Conservation (phyloP, 208 protist species). For the Vickermania spadyakhi region DNA sequence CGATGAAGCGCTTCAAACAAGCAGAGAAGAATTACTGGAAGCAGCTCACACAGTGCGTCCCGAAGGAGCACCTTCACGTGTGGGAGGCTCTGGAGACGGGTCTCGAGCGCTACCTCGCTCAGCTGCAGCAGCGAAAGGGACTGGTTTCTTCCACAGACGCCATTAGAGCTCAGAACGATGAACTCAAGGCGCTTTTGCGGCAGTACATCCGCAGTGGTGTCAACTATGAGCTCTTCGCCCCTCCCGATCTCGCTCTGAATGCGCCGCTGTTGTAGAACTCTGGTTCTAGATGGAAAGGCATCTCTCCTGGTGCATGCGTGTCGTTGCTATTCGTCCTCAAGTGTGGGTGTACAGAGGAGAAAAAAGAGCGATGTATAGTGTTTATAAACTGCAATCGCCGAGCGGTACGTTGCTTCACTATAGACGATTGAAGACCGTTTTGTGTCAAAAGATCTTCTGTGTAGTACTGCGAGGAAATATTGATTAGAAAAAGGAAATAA, state of each 20-base stretch:
- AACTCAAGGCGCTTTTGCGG: constrained; percentile 85
- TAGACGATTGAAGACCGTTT: too few species aligned
- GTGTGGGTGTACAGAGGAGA: too few species aligned
- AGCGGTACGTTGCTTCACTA: too few species aligned
- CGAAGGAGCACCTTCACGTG: constrained; percentile 65
- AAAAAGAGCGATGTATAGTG: too few species aligned
- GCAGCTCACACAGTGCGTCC: constrained; percentile 66
- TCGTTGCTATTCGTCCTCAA: too few species aligned
- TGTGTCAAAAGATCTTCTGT: too few species aligned
- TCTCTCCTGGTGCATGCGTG: too few species aligned
- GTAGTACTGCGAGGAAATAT: too few species aligned
- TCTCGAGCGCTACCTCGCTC: constrained; percentile 81
- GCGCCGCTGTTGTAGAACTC: neutral
- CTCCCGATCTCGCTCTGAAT: constrained; percentile 49
- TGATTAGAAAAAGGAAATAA: too few species aligned
- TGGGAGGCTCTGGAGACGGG: constrained; percentile 87
- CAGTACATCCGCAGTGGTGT: constrained; percentile 89
- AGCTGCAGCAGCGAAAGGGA: constrained; percentile 80
- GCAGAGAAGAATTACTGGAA: constrained; percentile 84
- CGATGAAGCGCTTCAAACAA: constrained; percentile 19
- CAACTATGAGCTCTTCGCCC: constrained; percentile 88
- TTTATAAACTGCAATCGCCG: too few species aligned
- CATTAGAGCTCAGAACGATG: constrained; percentile 88
- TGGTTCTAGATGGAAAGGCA: neutral
- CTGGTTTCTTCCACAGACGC: constrained; percentile 83